Conservation (phyloP, 108 stramenopile species). For the Discostella pseudostelligera region DNA sequence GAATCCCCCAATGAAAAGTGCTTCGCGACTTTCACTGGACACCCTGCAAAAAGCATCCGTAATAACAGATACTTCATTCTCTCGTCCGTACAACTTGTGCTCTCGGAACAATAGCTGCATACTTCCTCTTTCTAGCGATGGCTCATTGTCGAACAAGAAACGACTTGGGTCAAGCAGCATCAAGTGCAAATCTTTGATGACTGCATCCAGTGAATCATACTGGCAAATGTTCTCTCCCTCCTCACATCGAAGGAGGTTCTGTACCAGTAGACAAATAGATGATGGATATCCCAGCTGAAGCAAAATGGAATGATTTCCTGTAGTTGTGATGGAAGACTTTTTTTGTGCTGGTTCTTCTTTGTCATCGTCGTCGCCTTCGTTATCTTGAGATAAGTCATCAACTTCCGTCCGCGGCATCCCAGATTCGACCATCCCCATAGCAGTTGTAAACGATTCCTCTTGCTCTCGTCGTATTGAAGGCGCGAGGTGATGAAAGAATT, state of each 20-base stretch:
- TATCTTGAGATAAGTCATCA: neutral
- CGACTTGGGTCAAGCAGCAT: conserved; percentile 29
- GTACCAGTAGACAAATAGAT: conserved; percentile 19
- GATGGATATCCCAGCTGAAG: conserved; percentile 13
- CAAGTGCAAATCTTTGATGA: conserved; percentile 29
- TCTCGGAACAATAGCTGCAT: conserved; percentile 4
- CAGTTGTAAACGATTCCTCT: neutral
- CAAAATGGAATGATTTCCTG: neutral
- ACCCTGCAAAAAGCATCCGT: conserved; percentile 39
- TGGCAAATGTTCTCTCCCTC: conserved; percentile 7
- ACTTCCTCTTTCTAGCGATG: neutral
- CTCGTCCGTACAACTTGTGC: conserved; percentile 33
- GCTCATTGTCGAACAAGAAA: conserved; percentile 25
- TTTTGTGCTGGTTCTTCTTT: conserved; percentile 1
- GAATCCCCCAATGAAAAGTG: conserved; percentile 36
- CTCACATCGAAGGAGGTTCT: conserved; percentile 31
- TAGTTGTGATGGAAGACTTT: neutral
- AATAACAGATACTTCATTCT: conserved; percentile 21
- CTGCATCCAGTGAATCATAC: conserved; percentile 23
- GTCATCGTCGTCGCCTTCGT: neutral
- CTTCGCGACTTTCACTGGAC: conserved; percentile 23
- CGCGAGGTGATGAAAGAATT: conserved; percentile 17
- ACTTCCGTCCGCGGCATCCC: too few relatives aligned
- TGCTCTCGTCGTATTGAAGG: neutral
- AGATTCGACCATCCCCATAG: too few relatives aligned